A percentile compares a stretch with the other conserved stretches of the same genome.
Conservation (phyloP, 352 stramenopile species). For the Pythium sukuiense region DNA sequence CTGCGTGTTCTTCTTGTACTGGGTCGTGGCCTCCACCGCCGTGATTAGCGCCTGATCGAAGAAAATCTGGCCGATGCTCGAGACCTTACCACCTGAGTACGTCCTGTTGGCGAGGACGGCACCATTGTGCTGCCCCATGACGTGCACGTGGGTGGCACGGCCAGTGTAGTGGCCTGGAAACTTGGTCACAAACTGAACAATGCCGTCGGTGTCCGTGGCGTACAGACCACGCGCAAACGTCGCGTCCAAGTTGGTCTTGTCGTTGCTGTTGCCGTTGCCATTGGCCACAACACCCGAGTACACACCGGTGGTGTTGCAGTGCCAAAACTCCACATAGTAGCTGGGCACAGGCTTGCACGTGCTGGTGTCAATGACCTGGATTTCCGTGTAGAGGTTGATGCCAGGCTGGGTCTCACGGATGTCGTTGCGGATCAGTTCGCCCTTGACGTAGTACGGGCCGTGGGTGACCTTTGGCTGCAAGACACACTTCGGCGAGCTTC, state of each 20-base stretch:
- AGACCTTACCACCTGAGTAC: slow-evolving; percentile 9
- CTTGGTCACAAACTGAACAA: slow-evolving; percentile 25
- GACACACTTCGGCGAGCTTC: not conserved
- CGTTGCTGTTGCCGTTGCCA: slow-evolving; percentile 14
- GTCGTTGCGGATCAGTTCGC: slow-evolving; percentile 19
- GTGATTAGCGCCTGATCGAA: slow-evolving; percentile 20
- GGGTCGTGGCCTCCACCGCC: slow-evolving; percentile 1
- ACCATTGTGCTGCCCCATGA: slow-evolving; percentile 17
- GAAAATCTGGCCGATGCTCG: slow-evolving; percentile 22
- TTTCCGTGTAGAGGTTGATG: slow-evolving; percentile 15
- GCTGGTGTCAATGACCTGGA: slow-evolving; percentile 16
- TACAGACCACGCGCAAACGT: slow-evolving; percentile 15
- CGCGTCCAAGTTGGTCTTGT: slow-evolving; percentile 16
- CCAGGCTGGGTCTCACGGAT: slow-evolving; percentile 18
- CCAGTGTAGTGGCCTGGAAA: slow-evolving; percentile 24
- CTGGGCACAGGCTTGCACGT: slow-evolving; percentile 13
- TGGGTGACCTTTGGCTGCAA: slow-evolving; percentile 16
- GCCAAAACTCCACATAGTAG: slow-evolving; percentile 23
- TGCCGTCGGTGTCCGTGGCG: slow-evolving; percentile 12
- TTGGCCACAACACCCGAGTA: slow-evolving; percentile 19
- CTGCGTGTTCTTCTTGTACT: slow-evolving; percentile 30
- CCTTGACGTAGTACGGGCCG: slow-evolving; percentile 22
- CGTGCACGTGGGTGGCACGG: slow-evolving; percentile 14
- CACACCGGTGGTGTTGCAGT: slow-evolving; percentile 26
- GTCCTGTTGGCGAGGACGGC: slow-evolving; percentile 17